phyloP scores from a whole-genome alignment of 23 red algal genomes.

The Chondrus crispus region DNA sequence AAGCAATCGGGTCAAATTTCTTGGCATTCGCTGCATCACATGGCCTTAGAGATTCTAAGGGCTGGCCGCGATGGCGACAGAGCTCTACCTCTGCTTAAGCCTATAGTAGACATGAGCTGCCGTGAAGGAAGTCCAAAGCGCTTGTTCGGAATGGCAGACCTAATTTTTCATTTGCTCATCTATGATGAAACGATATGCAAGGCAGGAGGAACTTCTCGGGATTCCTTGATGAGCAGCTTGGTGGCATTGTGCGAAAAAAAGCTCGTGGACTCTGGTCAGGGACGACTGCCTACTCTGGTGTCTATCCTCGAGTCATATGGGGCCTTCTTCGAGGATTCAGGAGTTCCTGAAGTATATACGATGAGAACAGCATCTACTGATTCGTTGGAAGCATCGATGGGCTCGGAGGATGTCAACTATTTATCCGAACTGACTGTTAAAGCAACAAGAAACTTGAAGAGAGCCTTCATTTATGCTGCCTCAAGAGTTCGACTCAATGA shows the following conservation, averaged over 20 bases:
- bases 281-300: conserved; percentile 4
- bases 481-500: background rate
- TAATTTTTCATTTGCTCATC: background rate
- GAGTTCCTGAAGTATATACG: no score
- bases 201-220: background rate
- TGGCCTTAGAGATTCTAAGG: background rate
- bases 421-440: background rate
- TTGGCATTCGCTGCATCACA: background rate
- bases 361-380: no score
- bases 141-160: background rate
- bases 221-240: background rate
- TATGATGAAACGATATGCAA: background rate
- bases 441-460: conserved; percentile 10
- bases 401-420: background rate
- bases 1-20: background rate
- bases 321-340: background rate
- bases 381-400: background rate
- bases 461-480: conserved; percentile 26
- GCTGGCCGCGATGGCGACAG: conserved; percentile 10
- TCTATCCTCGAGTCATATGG: conserved; percentile 4
- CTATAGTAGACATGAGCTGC: background rate
- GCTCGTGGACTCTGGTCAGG: background rate
- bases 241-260: background rate
- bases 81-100: background rate
- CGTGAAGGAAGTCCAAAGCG: background rate